Percentiles rank a stretch among this genome's conserved stretches.
Conservation (phyloP, 352 stramenopile species). For the Globisporangium carolinianum region DNA sequence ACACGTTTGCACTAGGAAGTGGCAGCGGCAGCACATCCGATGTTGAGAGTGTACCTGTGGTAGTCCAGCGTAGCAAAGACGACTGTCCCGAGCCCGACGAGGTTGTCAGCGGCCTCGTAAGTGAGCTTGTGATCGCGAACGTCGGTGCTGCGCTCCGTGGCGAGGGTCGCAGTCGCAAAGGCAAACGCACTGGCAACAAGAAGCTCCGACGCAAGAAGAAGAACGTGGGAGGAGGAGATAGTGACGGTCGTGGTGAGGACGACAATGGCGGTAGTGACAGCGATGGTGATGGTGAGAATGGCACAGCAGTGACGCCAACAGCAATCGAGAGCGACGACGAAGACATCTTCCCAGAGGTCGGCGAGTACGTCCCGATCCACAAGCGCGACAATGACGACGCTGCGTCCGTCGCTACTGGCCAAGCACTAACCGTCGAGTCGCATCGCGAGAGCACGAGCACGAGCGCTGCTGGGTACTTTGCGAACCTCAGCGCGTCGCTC, state of each 20-base stretch:
- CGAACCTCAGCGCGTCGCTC: constrained; percentile 61
- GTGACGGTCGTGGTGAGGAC: background rate
- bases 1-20: constrained; percentile 32
- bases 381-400: constrained; percentile 14
- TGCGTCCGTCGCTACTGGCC: background rate
- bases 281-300: constrained; percentile 3
- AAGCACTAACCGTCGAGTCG: background rate
- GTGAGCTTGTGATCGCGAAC: constrained; percentile 34
- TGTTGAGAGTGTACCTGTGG: constrained; percentile 43
- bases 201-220: constrained; percentile 45
- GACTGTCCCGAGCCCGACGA: constrained; percentile 58
- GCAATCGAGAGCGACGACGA: constrained; percentile 44
- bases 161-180: constrained; percentile 5
- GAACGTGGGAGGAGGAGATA: constrained; percentile 3
- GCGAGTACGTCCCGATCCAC: constrained; percentile 66
- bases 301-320: background rate
- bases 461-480: constrained; percentile 38
- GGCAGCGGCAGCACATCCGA: constrained; percentile 26
- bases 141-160: constrained; percentile 27
- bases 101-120: constrained; percentile 43
- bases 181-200: constrained; percentile 15
- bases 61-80: constrained; percentile 68
- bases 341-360: constrained; percentile 71
- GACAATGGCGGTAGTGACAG: background rate
- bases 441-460: background rate